Conservation (phyloP, 164 flowering plant species). For the Sextonia rubra region DNA sequence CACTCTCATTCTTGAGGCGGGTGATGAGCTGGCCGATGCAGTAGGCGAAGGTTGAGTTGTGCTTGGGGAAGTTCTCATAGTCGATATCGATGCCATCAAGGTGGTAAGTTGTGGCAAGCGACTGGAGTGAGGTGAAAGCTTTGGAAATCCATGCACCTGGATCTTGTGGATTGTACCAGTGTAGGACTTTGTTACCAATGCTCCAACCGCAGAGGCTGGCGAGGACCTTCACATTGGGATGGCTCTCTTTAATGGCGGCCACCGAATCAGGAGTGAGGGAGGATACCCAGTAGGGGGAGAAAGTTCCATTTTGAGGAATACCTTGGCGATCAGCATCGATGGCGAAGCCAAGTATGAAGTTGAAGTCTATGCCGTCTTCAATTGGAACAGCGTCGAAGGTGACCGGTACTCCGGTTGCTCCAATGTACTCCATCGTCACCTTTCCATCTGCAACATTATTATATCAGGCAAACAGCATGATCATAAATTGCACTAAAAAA, state of each 20-base stretch:
- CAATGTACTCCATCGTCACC: constrained; percentile 72
- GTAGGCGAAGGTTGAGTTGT: constrained; percentile 36
- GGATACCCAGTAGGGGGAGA: constrained; percentile 53
- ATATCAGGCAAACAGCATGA: not conserved
- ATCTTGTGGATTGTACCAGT: constrained; percentile 38
- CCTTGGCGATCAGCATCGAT: constrained; percentile 49
- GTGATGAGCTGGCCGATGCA: constrained; percentile 65
- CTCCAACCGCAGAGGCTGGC: constrained; percentile 82
- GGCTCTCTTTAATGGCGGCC: constrained; percentile 24
- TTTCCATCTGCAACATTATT: constrained; percentile 34
- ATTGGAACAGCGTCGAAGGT: constrained; percentile 43
- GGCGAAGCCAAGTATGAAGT: constrained; percentile 63
- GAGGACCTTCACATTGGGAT: constrained; percentile 57
- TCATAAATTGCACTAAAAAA: not conserved
- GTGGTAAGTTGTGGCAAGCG: constrained; percentile 36
- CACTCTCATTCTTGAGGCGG: constrained; percentile 42
- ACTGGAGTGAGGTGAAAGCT: constrained; percentile 42
- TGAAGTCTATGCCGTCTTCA: constrained; percentile 41
- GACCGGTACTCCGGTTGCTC: constrained; percentile 50
- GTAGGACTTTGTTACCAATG: constrained; percentile 32
- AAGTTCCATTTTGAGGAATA: constrained; percentile 44
- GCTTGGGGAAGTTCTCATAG: constrained; percentile 47
- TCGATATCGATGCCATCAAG: constrained; percentile 66
- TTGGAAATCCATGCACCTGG: constrained; percentile 44
- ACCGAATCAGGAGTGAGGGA: constrained; percentile 45